Base-by-base conservation (phyloP, 1,284 basidiomycete genomes). In the Hypsizygus ulmarius region DNA sequence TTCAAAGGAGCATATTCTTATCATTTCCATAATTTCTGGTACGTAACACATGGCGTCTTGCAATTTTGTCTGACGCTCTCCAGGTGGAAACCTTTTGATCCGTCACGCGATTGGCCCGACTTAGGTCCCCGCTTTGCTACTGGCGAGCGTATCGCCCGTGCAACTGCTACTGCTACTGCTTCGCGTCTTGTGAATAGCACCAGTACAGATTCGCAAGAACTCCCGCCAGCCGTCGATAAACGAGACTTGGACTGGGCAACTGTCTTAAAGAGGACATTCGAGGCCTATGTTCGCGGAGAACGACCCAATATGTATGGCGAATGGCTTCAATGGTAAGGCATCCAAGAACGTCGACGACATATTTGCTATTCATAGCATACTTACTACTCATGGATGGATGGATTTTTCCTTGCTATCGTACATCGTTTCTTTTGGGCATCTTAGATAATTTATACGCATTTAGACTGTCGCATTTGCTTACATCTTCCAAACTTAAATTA, bases 51-150 rank as follows among this genome's bases (percentile, higher is more conserved):
- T 21, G 28, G 19, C 40, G 32, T n/a, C 48, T 39, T 41, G 30
- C 61, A 59, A 35, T 12, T 40, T 35, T 32, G 29, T 44, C 6
- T 45, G 34, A 12, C 36, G 45, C 28, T 41, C 9, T 39, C 12
- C 54, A 94, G 92, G 91, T 96, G 94, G 93, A 84, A 89, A 52
- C 90, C 93, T 2, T 95, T 97, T 59, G 94, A 97, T 65, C 78
- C 87, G 1, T 70, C 80, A 6, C 84, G 93, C 14, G 93, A 96
- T 64, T 97, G 83, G 80, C 94, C 94, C 7, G 94, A 96, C 63
- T 80, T 97, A 15, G 94, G 94, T 1, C 71, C 79, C 2, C 78
- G 78, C 16, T 97, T 97, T 65, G 71, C 72, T 30, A 79, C 79
- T 25, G 87, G 86, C 28, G 92, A 96, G 65, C 73, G 70, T 55